These are phyloP conservation scores for Coemansia sp. DNA, from an alignment of 192 early-diverging fungal species.

Conservation along the genomic window DNA sequence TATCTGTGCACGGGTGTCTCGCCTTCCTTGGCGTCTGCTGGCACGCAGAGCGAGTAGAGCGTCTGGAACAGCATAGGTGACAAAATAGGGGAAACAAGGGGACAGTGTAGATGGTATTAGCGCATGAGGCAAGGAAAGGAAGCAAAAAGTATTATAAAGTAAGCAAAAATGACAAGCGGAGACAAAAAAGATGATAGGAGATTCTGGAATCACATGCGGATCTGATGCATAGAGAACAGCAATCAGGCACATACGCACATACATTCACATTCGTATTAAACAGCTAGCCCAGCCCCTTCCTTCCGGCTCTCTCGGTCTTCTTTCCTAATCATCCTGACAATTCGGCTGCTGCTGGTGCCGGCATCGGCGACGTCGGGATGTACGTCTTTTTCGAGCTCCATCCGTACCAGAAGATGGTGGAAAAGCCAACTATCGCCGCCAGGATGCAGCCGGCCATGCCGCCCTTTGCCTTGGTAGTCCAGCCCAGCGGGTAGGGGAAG, in stretches of 20 bases:
- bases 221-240: too few relatives aligned
- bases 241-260: too few relatives aligned
- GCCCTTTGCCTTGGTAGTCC: slow-evolving; percentile 68
- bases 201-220: too few relatives aligned
- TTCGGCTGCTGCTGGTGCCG: background rate
- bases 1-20: slow-evolving; percentile 36
- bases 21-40: slow-evolving; percentile 21
- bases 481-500: slow-evolving; percentile 55
- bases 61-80: background rate
- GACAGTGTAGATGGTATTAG: too few relatives aligned
- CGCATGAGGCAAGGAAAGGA: background rate
- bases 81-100: too few relatives aligned
- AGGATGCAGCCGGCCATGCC: slow-evolving; percentile 72
- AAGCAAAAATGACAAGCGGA: too few relatives aligned
- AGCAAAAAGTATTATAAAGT: background rate
- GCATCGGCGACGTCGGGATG: background rate
- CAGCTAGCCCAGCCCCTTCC: background rate
- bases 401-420: slow-evolving; percentile 73
- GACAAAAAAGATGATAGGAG: too few relatives aligned
- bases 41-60: slow-evolving; percentile 28
- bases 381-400: slow-evolving; percentile 39
- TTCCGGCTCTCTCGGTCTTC: background rate
- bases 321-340: background rate
- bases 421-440: slow-evolving; percentile 71
- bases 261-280: too few relatives aligned